A percentile compares a stretch with the other conserved stretches of the same genome.
Conservation (phyloP, 495 filamentous ascomycete genomes). For the Penicillium paradoxum region DNA sequence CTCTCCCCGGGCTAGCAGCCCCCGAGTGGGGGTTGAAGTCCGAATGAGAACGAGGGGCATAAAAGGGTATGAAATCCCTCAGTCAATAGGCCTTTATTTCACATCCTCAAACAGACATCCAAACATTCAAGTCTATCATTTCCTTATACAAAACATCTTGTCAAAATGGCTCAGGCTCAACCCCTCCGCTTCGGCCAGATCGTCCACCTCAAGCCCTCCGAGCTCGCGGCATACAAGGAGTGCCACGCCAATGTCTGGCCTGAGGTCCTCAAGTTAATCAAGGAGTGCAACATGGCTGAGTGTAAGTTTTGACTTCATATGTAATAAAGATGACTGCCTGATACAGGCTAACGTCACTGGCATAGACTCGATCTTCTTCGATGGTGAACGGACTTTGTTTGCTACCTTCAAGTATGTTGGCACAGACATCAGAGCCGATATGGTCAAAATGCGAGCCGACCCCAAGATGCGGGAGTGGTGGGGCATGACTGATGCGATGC, state of each 20-base stretch:
- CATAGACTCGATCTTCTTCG: constrained; percentile 67
- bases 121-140: not conserved
- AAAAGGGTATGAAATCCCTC: not conserved
- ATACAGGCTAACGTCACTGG: not conserved
- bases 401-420: constrained; percentile 72
- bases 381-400: constrained; percentile 59
- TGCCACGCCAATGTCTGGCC: constrained; percentile 70
- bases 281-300: constrained; percentile 65
- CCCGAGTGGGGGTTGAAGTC: constrained; percentile 25
- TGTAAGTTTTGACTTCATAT: constrained; percentile 38
- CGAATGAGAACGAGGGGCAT: constrained; percentile 20
- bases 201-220: constrained; percentile 63
- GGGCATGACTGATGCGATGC: constrained; percentile 69
- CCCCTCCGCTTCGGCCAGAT: constrained; percentile 60
- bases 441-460: constrained; percentile 65
- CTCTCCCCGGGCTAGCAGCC: constrained; percentile 26
- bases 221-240: constrained; percentile 61
- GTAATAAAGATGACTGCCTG: not conserved
- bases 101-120: not conserved
- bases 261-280: constrained; percentile 66
- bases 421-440: constrained; percentile 62
- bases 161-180: constrained; percentile 23
- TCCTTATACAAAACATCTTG: not conserved
- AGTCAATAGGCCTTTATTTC: not conserved
- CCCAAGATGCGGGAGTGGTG: constrained; percentile 73